Base-by-base conservation (phyloP, 2,329 filamentous ascomycete species). In the Verticillium zaregamsianum region DNA sequence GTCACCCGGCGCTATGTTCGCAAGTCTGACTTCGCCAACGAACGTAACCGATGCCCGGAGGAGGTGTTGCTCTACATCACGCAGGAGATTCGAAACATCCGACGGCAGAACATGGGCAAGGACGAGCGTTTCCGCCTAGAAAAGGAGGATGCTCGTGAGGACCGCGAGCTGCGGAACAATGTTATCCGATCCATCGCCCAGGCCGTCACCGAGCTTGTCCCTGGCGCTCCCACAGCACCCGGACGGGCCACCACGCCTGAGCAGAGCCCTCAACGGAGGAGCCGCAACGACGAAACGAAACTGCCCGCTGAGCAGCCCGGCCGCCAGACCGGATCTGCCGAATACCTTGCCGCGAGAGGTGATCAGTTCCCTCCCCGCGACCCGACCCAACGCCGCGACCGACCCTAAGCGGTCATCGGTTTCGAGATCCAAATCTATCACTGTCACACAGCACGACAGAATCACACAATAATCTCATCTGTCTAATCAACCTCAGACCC, bases 31-130 rank as follows among this genome's bases (percentile, higher is more conserved):
- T 84, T 91, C 68, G 89, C 91, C 37, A 80, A 85, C n/a, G 87
- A 91, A 65, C 89, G 95, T 66, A 92, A 83, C 67, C 86, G 88
- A 68, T 93, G 91, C 68, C 87, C 94, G 0, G 95, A 99, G 74
- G 91, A 95, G 66, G 94, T 97, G 6, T 83, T 98, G 64, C 84
- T 96, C 17, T 93, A 93, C 80, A 92, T 97, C 65, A 90, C 95
- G 78, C 89, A 93, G 68, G 95, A 98, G 79, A 95, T 99, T 71
- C 91, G 91, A 70, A 86, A 87, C 65, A 86, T 94, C 70, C 90
- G 94, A 70, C 88, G 95, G 59, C 84, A 87, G 69, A 93, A 96
- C 77, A 86, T 96, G 82, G 82, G 84, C 73, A 97, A 97, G 79
- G 89, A 94, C 20, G 89, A 96, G 69, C 89, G 91, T 63, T 93